Conservation (phyloP, 2,329 filamentous ascomycete species). For the Penicillium verrucosum region DNA sequence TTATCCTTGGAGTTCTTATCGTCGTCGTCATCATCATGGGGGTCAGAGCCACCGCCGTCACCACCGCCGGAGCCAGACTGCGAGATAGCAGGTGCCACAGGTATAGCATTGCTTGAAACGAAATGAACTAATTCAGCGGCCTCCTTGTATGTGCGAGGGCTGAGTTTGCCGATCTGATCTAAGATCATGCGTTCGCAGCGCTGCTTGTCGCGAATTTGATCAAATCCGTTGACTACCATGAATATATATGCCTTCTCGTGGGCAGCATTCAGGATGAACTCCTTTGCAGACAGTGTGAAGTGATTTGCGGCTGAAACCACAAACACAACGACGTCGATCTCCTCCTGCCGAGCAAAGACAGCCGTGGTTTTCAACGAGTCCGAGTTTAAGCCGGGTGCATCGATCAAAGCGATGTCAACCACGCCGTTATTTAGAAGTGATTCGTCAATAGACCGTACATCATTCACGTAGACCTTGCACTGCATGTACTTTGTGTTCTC, state of each 20-base stretch:
- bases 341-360: conserved; percentile 93
- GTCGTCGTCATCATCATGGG: conserved; percentile 49
- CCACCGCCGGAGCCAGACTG: conserved; percentile 50
- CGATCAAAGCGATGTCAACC: conserved; percentile 95
- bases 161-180: conserved; percentile 83
- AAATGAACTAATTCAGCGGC: conserved; percentile 92
- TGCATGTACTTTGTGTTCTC: conserved; percentile 87
- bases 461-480: conserved; percentile 95
- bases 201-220: conserved; percentile 87
- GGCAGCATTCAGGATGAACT: conserved; percentile 94
- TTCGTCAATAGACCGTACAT: conserved; percentile 83
- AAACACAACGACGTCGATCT: conserved; percentile 98
- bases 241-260: conserved; percentile 98
- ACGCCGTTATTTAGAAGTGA: conserved; percentile 96
- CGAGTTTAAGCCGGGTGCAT: conserved; percentile 91
- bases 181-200: conserved; percentile 90
- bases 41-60: conserved; percentile 53
- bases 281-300: conserved; percentile 94
- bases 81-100: conserved; percentile 59
- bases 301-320: conserved; percentile 97
- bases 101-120: conserved; percentile 93
- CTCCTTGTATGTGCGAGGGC: conserved; percentile 89
- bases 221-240: conserved; percentile 96
- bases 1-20: conserved; percentile 65
- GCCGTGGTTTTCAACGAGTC: conserved; percentile 97